Percentiles rank a stretch among this genome's conserved stretches.
Conservation (phyloP, 495 filamentous ascomycete genomes). For the Penicillium cosmopolitanum region DNA sequence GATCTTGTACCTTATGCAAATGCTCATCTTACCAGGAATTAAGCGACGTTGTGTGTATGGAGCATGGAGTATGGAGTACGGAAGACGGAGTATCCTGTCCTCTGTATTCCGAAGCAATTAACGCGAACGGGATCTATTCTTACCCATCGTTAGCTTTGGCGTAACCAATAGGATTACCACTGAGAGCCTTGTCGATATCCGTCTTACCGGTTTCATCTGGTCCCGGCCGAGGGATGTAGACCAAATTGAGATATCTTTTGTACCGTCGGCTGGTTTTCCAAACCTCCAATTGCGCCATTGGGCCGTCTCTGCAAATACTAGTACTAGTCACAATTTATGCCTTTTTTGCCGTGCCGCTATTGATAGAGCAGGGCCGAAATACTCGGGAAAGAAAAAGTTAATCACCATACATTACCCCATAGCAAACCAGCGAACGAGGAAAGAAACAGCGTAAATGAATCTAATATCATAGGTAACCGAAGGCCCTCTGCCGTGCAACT, state of each 20-base stretch:
- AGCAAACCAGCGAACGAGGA: background rate
- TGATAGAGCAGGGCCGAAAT: too few species aligned
- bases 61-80: background rate
- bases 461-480: background rate
- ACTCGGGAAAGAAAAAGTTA: too few species aligned
- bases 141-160: background rate
- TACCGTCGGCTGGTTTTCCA: constrained; percentile 8
- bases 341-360: too few species aligned
- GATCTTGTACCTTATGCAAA: background rate
- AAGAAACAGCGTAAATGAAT: background rate
- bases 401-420: too few species aligned
- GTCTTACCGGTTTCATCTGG: constrained; percentile 18
- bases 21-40: background rate
- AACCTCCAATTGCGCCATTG: background rate
- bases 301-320: background rate
- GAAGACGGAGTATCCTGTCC: background rate
- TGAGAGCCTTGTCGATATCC: constrained; percentile 17
- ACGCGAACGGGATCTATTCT: too few species aligned
- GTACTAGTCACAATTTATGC: too few species aligned
- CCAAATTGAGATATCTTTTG: constrained; percentile 15
- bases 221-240: constrained; percentile 16
- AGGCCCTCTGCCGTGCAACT: background rate
- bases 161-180: constrained; percentile 3
- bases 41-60: background rate
- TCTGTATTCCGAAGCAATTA: too few species aligned